These are phyloP conservation scores for Xylogone sp. DNA, from an alignment of 2,329 filamentous ascomycete species.

Conservation along the genomic window DNA sequence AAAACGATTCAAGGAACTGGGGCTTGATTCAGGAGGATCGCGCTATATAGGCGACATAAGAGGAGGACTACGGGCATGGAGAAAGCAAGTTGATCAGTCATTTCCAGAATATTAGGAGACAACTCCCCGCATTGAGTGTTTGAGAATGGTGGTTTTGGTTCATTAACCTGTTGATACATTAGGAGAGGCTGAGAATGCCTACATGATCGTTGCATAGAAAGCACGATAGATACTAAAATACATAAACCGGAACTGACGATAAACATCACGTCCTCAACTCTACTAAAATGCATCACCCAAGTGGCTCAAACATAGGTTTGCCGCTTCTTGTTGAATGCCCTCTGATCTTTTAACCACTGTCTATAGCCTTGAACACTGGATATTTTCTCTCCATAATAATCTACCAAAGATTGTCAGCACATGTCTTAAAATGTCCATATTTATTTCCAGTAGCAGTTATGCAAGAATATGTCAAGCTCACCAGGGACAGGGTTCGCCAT, in stretches of 20 bases:
- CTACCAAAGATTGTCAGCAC: slow-evolving; percentile 52
- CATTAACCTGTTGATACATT: not conserved
- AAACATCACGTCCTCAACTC: not conserved
- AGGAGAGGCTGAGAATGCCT: not conserved
- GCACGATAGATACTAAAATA: too few species aligned
- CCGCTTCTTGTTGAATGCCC: slow-evolving; percentile 89
- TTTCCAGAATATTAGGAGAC: slow-evolving; percentile 50
- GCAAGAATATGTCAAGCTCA: slow-evolving; percentile 10
- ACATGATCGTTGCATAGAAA: not conserved
- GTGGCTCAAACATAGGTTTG: slow-evolving; percentile 22
- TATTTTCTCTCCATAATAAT: slow-evolving; percentile 99
- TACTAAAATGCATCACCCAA: not conserved
- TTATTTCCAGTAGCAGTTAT: not conserved
- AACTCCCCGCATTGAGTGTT: not conserved
- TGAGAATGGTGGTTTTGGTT: not conserved
- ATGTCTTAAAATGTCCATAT: too few species aligned
- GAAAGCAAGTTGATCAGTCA: slow-evolving; percentile 56
- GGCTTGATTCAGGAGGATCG: slow-evolving; percentile 41
- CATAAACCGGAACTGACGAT: too few species aligned
- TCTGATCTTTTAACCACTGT: slow-evolving; percentile 95
- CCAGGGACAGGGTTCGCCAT: slow-evolving; percentile 73
- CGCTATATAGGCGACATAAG: slow-evolving; percentile 66
- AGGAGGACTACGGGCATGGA: slow-evolving; percentile 73
- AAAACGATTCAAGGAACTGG: slow-evolving; percentile 59
- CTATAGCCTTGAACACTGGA: slow-evolving; percentile 87